phyloP scores from a whole-genome alignment of 495 filamentous ascomycete species.

The Podospora pseudopauciseta region DNA sequence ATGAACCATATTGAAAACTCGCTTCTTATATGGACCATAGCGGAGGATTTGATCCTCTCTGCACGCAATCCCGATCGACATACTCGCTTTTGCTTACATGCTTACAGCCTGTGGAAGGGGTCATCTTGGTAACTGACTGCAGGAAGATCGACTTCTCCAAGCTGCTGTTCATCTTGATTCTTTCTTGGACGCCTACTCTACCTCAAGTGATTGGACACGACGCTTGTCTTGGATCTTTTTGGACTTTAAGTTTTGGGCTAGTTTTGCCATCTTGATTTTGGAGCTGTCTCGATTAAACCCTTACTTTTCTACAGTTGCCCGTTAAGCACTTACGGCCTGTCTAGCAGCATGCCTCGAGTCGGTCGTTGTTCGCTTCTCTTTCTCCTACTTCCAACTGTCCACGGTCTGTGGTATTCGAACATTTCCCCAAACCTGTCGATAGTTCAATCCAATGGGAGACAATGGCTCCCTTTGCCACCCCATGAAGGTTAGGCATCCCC shows the following conservation, averaged over 20 bases:
- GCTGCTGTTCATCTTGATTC: not conserved
- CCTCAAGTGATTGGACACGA: not conserved
- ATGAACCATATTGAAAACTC: not conserved
- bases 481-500: slow-evolving; percentile 11
- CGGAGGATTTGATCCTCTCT: not conserved
- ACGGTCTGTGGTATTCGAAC: not conserved
- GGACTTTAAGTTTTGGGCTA: slow-evolving; percentile 21
- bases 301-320: slow-evolving; percentile 7
- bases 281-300: slow-evolving; percentile 19
- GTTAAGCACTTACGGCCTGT: not conserved
- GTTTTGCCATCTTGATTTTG: slow-evolving; percentile 20
- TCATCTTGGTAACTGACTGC: not conserved
- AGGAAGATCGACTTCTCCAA: not conserved
- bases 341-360: slow-evolving; percentile 15
- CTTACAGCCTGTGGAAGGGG: not conserved
- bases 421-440: not conserved
- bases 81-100: not conserved
- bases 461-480: not conserved
- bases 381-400: slow-evolving; percentile 7
- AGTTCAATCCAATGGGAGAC: not conserved
- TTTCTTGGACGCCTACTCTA: not conserved
- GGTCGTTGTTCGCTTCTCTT: slow-evolving; percentile 13
- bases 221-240: slow-evolving; percentile 23
- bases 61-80: not conserved
- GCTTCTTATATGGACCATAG: not conserved